phyloP scores from a whole-genome alignment of 1,284 basidiomycete species.

The Porogramme epimiltina region DNA sequence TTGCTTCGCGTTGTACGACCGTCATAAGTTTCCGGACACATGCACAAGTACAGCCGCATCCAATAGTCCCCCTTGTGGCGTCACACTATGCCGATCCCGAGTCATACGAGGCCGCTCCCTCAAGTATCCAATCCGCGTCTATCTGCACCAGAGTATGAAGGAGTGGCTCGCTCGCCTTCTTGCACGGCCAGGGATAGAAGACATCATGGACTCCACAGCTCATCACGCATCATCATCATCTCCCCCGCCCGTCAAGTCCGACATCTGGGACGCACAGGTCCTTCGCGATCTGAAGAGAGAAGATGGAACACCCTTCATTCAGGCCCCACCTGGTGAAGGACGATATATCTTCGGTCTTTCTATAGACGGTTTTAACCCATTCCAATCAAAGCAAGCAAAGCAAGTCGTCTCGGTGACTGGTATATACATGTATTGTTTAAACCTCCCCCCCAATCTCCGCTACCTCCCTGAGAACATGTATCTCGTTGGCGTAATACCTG shows the following conservation, averaged over 20 bases:
- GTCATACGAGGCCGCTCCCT: background rate
- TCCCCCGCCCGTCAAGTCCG: background rate
- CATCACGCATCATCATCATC: background rate
- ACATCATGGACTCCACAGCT: conserved; percentile 12
- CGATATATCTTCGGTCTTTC: conserved; percentile 9
- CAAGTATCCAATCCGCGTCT: conserved; percentile 8
- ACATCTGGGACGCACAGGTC: conserved; percentile 21
- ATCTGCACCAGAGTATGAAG: conserved; percentile 19
- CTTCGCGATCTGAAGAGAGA: conserved; percentile 9
- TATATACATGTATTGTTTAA: conserved; percentile 29
- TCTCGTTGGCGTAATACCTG: conserved; percentile 36
- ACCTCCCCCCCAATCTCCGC: conserved; percentile 31
- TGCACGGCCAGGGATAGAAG: conserved; percentile 14
- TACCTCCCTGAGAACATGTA: conserved; percentile 31
- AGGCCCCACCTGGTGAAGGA: background rate
- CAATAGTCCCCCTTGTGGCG: conserved; percentile 5
- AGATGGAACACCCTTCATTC: conserved; percentile 16
- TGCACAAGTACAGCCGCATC: conserved; percentile 3
- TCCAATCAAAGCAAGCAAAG: conserved; percentile 16
- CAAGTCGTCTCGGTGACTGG: conserved; percentile 14
- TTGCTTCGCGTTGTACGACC: conserved; percentile 11
- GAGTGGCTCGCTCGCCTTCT: conserved; percentile 21
- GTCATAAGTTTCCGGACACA: background rate
- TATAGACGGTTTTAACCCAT: conserved; percentile 28
- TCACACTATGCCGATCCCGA: background rate